Conservation (phyloP, 148 eudicot species). For the Linanthus parryae region DNA sequence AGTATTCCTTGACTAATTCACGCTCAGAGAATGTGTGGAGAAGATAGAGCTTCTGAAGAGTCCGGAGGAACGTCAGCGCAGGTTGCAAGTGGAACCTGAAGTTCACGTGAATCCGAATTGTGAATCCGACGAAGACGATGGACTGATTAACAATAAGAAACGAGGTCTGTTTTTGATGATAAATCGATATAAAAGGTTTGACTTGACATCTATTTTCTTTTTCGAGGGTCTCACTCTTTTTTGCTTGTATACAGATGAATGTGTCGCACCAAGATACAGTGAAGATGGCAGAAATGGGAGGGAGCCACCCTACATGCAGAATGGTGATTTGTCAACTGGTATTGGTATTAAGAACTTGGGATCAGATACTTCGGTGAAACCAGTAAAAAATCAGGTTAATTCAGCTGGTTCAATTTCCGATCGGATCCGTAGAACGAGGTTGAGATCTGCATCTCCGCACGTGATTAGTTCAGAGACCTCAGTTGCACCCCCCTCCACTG, state of each 20-base stretch:
- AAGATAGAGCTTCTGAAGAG: constrained; percentile 73
- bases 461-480: constrained; percentile 35
- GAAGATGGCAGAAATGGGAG: constrained; percentile 21
- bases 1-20: constrained; percentile 62
- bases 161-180: constrained; percentile 74
- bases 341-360: constrained; percentile 22
- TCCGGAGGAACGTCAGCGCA: constrained; percentile 72
- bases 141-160: constrained; percentile 30
- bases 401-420: constrained; percentile 16
- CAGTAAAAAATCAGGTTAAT: constrained; percentile 32
- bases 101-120: constrained; percentile 82
- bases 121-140: constrained; percentile 78
- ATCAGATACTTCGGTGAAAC: constrained; percentile 33
- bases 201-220: too few species aligned
- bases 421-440: constrained; percentile 26
- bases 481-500: constrained; percentile 26
- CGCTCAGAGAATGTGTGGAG: constrained; percentile 82
- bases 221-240: too few species aligned
- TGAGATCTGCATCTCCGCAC: constrained; percentile 23
- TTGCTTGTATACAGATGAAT: constrained; percentile 47
- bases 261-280: constrained; percentile 25
- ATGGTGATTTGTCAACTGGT: constrained; percentile 21
- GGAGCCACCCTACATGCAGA: constrained; percentile 26
- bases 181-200: too few species aligned
- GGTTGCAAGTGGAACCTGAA: constrained; percentile 60